A percentile compares a stretch with the other conserved stretches of the same genome.
Evolutionary conservation across 2,329 filamentous ascomycete genomes (phyloP).

Genomic region (Colletotrichum shisoi): DNA sequence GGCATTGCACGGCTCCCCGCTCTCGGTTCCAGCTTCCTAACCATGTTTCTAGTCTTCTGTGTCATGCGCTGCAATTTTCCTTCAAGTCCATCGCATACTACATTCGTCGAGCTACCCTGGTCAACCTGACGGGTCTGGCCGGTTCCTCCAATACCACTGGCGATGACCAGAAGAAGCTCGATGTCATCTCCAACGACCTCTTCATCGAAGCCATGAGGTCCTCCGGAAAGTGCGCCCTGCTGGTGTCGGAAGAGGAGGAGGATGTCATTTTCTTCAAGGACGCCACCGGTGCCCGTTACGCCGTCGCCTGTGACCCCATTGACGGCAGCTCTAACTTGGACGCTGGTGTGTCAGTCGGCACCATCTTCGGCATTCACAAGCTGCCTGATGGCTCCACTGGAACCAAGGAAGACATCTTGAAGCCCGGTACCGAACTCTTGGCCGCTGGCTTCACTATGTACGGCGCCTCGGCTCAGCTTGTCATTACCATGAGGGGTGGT

Average conservation of each 20-base stretch:
- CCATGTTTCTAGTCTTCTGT: conserved; percentile 73
- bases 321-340: conserved; percentile 98
- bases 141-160: conserved; percentile 94
- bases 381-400: conserved; percentile 78
- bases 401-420: conserved; percentile 84
- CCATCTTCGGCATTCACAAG: conserved; percentile 95
- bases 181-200: conserved; percentile 97
- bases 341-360: conserved; percentile 95
- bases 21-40: conserved; percentile 9
- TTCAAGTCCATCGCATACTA: conserved; percentile 99
- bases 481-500: conserved; percentile 94
- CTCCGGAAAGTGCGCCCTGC: conserved; percentile 85
- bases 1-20: conserved; percentile 47
- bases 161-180: conserved; percentile 99
- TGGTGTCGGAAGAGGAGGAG: conserved; percentile 99
- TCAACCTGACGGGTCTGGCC: conserved; percentile 94
- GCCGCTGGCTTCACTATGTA: conserved; percentile 99
- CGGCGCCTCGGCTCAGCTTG: conserved; percentile 92
- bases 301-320: conserved; percentile 96
- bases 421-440: conserved; percentile 88
- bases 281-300: conserved; percentile 81
- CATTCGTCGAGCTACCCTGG: conserved; percentile 92
- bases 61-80: conserved; percentile 97
- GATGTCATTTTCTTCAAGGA: conserved; percentile 86
- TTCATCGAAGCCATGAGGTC: conserved; percentile 96